phyloP scores from a whole-genome alignment of 345 rosid species.

The Erysimum cheiranthoides region DNA sequence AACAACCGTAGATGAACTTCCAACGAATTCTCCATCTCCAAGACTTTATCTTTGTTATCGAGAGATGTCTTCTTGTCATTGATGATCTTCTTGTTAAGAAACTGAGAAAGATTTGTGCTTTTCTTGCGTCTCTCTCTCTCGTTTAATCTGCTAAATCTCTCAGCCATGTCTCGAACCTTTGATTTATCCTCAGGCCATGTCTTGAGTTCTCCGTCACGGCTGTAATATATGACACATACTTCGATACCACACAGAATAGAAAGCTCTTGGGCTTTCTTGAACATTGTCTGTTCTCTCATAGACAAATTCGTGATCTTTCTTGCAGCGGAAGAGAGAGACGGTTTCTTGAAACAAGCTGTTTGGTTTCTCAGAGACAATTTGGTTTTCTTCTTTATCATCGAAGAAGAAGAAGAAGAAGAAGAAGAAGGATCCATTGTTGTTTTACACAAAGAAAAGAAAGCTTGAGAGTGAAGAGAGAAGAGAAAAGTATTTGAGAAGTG shows the following conservation, averaged over 20 bases:
- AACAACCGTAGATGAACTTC: not conserved
- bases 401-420: not conserved
- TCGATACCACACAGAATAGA: not conserved
- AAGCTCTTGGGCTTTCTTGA: conserved; percentile 5
- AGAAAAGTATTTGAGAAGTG: no score
- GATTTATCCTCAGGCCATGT: conserved; percentile 13
- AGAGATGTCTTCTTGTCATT: not conserved
- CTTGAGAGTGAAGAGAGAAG: no score
- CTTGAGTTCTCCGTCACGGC: not conserved
- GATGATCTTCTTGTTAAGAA: not conserved
- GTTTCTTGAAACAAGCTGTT: conserved; percentile 19
- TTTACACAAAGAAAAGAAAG: not conserved
- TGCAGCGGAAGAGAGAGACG: not conserved
- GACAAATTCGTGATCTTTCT: not conserved
- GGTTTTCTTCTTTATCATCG: not conserved
- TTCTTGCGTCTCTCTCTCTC: not conserved
- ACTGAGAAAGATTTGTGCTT: conserved; percentile 11
- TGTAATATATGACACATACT: not conserved
- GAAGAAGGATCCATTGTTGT: not conserved
- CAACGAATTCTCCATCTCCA: not conserved
- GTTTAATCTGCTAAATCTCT: not conserved
- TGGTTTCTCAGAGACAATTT: not conserved
- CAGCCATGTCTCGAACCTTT: conserved; percentile 1
- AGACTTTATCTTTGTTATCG: not conserved
- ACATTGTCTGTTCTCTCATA: conserved; percentile 8